phyloP scores from a whole-genome alignment of 2,329 filamentous ascomycete species.

The Thermomyces lanuginosus region DNA sequence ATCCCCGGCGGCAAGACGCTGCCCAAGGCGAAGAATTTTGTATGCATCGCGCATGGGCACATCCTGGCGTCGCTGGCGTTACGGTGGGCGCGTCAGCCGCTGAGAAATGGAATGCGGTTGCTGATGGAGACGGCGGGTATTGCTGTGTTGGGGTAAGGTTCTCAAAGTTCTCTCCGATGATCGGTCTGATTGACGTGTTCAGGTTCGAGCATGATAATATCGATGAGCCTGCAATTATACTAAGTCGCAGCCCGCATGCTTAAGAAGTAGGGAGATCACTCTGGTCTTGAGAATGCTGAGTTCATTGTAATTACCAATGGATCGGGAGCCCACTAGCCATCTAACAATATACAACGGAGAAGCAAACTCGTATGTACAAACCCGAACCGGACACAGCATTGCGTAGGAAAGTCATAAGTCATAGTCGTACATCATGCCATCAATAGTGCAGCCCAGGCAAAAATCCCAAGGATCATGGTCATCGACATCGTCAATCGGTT shows the following conservation, averaged over 20 bases:
- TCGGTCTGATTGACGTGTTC: conserved; percentile 1
- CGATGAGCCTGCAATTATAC: conserved; percentile 60
- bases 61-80: conserved; percentile 77
- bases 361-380: no score
- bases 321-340: no score
- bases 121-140: conserved; percentile 81
- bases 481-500: no score
- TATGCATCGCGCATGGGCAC: conserved; percentile 80
- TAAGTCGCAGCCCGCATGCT: conserved; percentile 59
- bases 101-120: conserved; percentile 61
- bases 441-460: no score
- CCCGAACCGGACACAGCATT: no score
- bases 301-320: no score
- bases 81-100: conserved; percentile 59
- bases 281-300: no score
- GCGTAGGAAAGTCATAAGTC: no score
- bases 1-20: conserved; percentile 40
- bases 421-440: no score
- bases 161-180: neutral
- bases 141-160: conserved; percentile 52
- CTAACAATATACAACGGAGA: no score
- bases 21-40: conserved; percentile 47
- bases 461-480: no score
- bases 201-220: conserved; percentile 70
- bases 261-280: no score